Conservation (phyloP, 2,329 filamentous ascomycete genomes). For the Neonectria ditissima region DNA sequence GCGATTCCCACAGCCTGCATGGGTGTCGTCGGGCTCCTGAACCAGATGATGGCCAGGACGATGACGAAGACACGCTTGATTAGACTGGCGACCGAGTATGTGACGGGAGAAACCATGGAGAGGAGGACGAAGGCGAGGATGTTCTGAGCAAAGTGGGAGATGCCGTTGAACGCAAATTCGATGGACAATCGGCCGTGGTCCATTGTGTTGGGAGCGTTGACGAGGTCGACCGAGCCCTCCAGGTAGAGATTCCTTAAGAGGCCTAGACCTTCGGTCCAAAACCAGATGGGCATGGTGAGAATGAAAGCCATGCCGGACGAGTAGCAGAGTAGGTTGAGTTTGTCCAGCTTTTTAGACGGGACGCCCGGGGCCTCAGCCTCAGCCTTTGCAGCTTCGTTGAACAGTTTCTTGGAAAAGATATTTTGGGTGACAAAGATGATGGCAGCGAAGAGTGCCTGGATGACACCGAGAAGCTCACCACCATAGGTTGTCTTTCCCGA, state of each 20-base stretch:
- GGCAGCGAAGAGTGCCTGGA: conserved; percentile 89
- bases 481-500: conserved; percentile 83
- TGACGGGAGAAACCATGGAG: conserved; percentile 94
- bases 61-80: conserved; percentile 99
- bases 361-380: conserved; percentile 77
- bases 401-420: conserved; percentile 97
- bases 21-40: conserved; percentile 86
- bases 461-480: conserved; percentile 89
- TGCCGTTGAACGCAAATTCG: conserved; percentile 98
- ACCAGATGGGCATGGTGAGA: conserved; percentile 90
- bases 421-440: conserved; percentile 98
- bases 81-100: conserved; percentile 94
- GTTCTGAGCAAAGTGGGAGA: conserved; percentile 96
- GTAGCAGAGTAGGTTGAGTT: conserved; percentile 95
- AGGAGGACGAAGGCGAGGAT: conserved; percentile 94
- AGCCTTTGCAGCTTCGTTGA: conserved; percentile 90
- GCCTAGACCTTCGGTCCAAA: conserved; percentile 86
- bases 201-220: conserved; percentile 72
- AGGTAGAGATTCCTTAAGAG: conserved; percentile 82
- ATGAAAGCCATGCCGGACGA: conserved; percentile 94
- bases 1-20: conserved; percentile 87
- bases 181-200: conserved; percentile 79
- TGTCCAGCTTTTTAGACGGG: conserved; percentile 86
- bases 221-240: conserved; percentile 80
- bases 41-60: conserved; percentile 94